These are phyloP conservation scores for Stephanodiscus triporus DNA, from an alignment of 108 stramenopile species.

Conservation along the genomic window DNA sequence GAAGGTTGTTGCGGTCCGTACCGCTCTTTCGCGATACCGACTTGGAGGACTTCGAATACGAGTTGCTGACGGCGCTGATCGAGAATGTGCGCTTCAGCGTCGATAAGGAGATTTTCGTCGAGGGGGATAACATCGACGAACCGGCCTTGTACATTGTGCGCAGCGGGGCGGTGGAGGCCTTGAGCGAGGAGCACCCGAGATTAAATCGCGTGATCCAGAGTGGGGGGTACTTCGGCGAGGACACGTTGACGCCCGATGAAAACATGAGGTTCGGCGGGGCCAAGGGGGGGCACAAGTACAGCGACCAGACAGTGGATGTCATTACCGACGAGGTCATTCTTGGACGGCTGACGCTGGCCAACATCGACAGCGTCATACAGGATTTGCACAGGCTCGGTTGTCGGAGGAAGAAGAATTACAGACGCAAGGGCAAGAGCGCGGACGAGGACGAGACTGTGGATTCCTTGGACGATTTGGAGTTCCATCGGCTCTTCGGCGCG, in stretches of 20 bases:
- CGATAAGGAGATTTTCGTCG: conserved; percentile 44
- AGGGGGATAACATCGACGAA: conserved; percentile 47
- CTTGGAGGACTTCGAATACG: conserved; percentile 49
- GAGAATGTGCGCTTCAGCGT: conserved; percentile 19
- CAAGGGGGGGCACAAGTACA: conserved; percentile 47
- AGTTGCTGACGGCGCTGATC: conserved; percentile 41
- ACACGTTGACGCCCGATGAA: conserved; percentile 46
- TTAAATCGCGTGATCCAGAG: conserved; percentile 27
- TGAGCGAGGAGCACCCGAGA: conserved; percentile 27
- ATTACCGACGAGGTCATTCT: conserved; percentile 38
- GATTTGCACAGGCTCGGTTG: conserved; percentile 71
- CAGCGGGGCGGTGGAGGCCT: conserved; percentile 34
- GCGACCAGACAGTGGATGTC: conserved; percentile 39
- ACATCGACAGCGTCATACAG: conserved; percentile 65
- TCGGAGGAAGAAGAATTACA: conserved; percentile 43
- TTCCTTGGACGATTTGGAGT: conserved; percentile 64
- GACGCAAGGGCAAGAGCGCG: conserved; percentile 22
- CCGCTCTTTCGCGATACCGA: conserved; percentile 46
- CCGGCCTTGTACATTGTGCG: conserved; percentile 48
- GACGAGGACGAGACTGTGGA: conserved; percentile 29
- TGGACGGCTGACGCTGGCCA: conserved; percentile 42
- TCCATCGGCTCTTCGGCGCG: conserved; percentile 83
- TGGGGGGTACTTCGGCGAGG: conserved; percentile 51
- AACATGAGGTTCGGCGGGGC: conserved; percentile 57
- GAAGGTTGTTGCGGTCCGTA: conserved; percentile 34